These are phyloP conservation scores for Climacium dendroides DNA, from an alignment of 225 moss, liverwort and hornwort genomes.

Conservation along the genomic window DNA sequence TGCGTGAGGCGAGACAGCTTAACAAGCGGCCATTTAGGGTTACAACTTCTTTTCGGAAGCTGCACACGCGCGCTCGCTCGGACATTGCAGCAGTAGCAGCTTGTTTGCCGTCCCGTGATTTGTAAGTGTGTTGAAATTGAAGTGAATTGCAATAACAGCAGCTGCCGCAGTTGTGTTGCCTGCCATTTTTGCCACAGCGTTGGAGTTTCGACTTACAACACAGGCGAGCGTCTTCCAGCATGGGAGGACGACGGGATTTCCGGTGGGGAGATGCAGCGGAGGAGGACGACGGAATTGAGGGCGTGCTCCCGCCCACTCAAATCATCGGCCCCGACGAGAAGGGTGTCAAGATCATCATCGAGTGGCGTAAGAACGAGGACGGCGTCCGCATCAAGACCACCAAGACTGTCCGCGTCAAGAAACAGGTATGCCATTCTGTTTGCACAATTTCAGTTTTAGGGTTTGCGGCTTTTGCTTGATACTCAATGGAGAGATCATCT, in stretches of 20 bases:
- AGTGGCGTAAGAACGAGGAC: constrained; percentile 52
- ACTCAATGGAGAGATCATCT: not conserved
- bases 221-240: not conserved
- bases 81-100: not conserved
- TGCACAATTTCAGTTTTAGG: not conserved
- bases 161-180: not conserved
- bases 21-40: not conserved
- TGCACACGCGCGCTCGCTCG: not conserved
- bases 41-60: not conserved
- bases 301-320: constrained; percentile 47
- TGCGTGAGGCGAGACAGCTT: not conserved
- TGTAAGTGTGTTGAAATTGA: no score
- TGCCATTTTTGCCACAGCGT: not conserved
- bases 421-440: constrained; percentile 14
- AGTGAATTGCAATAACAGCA: not conserved
- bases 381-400: constrained; percentile 38
- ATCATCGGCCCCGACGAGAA: constrained; percentile 43
- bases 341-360: constrained; percentile 22
- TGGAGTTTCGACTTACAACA: not conserved
- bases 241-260: constrained; percentile 37
- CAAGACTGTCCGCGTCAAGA: constrained; percentile 43
- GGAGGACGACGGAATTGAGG: constrained; percentile 50
- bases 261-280: constrained; percentile 61
- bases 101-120: not conserved
- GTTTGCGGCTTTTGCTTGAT: not conserved